phyloP scores from a whole-genome alignment of 164 flowering plant genomes.

The Aristolochia californica region DNA sequence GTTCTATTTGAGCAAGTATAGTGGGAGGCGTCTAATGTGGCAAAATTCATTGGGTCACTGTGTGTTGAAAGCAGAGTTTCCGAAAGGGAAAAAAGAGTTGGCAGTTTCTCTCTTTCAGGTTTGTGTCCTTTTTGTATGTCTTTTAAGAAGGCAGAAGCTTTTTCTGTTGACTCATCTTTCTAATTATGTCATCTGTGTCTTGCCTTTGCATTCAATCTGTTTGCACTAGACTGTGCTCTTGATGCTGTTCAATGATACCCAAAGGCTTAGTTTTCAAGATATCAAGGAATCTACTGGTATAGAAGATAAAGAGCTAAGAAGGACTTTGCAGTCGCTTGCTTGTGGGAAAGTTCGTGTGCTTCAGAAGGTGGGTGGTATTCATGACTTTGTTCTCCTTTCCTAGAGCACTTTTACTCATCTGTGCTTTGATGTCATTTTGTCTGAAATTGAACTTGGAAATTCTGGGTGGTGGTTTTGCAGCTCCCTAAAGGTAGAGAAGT shows the following conservation, averaged over 20 bases:
- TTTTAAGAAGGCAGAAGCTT: background rate
- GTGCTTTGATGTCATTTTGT: background rate
- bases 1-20: slow-evolving; percentile 81
- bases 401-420: no score
- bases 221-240: slow-evolving; percentile 59
- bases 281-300: slow-evolving; percentile 73
- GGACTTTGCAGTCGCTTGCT: slow-evolving; percentile 87
- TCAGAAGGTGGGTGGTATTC: slow-evolving; percentile 45
- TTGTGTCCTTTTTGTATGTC: slow-evolving; percentile 8
- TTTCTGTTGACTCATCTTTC: background rate
- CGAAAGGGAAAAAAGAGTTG: slow-evolving; percentile 87
- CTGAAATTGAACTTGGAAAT: background rate
- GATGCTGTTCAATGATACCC: slow-evolving; percentile 80
- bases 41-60: slow-evolving; percentile 93
- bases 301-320: slow-evolving; percentile 86
- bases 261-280: slow-evolving; percentile 73
- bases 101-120: slow-evolving; percentile 95
- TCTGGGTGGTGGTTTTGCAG: slow-evolving; percentile 23
- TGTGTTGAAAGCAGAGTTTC: slow-evolving; percentile 79
- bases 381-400: background rate
- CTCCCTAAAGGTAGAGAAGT: slow-evolving; percentile 83
- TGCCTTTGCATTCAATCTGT: background rate
- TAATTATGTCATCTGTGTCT: background rate
- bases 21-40: slow-evolving; percentile 95
- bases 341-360: slow-evolving; percentile 88